phyloP scores from a whole-genome alignment of 202 grass and related monocot species.

The Setaria italica region DNA sequence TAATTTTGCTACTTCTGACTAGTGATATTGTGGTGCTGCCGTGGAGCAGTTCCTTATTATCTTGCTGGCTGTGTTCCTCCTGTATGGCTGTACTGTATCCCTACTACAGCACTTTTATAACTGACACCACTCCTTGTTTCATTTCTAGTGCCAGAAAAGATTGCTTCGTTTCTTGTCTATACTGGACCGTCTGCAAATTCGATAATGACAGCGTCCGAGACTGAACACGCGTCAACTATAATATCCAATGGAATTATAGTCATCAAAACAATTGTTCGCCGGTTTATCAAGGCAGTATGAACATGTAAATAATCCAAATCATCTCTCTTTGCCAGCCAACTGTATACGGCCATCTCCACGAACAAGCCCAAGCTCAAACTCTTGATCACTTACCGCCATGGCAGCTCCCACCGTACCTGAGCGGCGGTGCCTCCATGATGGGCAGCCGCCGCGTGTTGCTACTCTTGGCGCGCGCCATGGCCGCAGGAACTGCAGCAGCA shows the following conservation, averaged over 20 bases:
- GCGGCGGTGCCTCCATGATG: constrained; percentile 4
- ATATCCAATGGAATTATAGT: no score
- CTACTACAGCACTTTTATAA: neutral
- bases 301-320: no score
- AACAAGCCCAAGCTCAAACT: neutral
- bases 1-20: neutral
- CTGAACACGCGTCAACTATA: no score
- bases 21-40: neutral
- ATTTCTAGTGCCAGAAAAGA: no score
- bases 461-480: constrained; percentile 18
- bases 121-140: neutral
- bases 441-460: neutral
- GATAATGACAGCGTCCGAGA: no score
- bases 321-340: no score
- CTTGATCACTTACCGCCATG: constrained; percentile 19
- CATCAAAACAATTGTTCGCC: no score
- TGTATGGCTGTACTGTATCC: neutral
- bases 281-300: no score
- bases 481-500: neutral
- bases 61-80: neutral
- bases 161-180: no score
- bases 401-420: neutral
- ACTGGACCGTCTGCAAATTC: no score
- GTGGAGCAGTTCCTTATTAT: neutral
- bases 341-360: neutral